Percentiles rank a stretch among this genome's conserved stretches.
Evolutionary conservation across 495 filamentous ascomycete genomes (phyloP).

Genomic region (Gamarada debralockiae): DNA sequence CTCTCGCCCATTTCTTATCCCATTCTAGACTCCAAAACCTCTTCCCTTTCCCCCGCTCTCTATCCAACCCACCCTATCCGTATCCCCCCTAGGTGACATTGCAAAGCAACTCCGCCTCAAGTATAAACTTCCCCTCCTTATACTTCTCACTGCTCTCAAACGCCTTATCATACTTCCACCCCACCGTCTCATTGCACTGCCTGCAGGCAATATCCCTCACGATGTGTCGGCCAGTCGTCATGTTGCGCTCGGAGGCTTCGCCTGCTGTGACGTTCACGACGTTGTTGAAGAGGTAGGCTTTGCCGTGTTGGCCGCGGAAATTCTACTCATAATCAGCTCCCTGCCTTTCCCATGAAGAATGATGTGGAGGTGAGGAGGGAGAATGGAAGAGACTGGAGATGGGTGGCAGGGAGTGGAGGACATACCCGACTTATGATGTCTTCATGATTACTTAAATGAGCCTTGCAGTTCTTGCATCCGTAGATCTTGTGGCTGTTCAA

Average conservation of each 20-base stretch:
- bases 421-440: slow-evolving; percentile 91
- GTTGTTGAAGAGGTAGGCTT: slow-evolving; percentile 91
- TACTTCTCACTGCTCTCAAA: slow-evolving; percentile 92
- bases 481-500: slow-evolving; percentile 87
- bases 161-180: slow-evolving; percentile 99
- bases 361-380: neutral
- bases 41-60: neutral
- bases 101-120: slow-evolving; percentile 89
- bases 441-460: slow-evolving; percentile 90
- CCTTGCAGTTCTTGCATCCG: slow-evolving; percentile 93
- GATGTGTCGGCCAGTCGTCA: slow-evolving; percentile 96
- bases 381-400: slow-evolving; percentile 5
- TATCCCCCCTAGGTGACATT: slow-evolving; percentile 45
- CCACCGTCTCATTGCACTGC: slow-evolving; percentile 87
- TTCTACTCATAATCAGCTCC: slow-evolving; percentile 52
- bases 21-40: neutral
- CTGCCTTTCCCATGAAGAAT: neutral
- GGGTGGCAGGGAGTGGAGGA: slow-evolving; percentile 10
- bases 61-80: neutral
- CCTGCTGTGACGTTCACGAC: slow-evolving; percentile 85
- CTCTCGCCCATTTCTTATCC: neutral
- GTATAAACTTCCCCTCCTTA: slow-evolving; percentile 97
- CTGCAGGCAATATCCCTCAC: slow-evolving; percentile 89
- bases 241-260: slow-evolving; percentile 86
- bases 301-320: slow-evolving; percentile 97